Evolutionary conservation across 768 basidiomycete genomes (phyloP), one percentile per base, ranked within the genome.

Genomic region (Epithele typhae): DNA sequence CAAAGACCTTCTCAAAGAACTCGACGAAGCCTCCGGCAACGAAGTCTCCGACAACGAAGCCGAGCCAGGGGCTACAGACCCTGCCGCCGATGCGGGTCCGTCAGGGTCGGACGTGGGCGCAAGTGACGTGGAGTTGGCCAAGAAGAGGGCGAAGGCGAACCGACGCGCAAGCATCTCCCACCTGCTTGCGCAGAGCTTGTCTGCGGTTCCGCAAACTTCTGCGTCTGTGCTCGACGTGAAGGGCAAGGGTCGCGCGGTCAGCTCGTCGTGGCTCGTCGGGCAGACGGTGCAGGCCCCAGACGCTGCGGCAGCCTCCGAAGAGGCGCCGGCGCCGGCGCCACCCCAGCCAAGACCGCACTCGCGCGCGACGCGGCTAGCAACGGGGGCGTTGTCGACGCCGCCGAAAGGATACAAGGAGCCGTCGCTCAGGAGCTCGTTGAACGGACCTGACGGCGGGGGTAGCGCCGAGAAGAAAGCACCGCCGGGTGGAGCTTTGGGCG

Each of bases 141-240:
- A 33, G n/a, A n/a, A 40, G 56, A 40, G 25, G 45, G 19, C 8
- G 56, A 24, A 74, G 52, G 71, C 73, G 3, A 77, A 77, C 23
- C 66, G 77, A 36, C 66, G 81, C 33, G 78, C 79, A 4, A 82
- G 81, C 22, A 60, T 77, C 59, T 79, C 80, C 19, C 76, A 81
- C 45, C 72, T 77, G 4, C 73, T 86, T 25, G 77, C 83, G 3
- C 76, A 80, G 57, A 87, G 84, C 5, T 58, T 86, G 25, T 75
- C 69, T n/a, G 65, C 68, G 3, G 56, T 79, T 24, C 77, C 78
- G 34, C 55, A 70, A 61, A 2, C 53, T 54, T 34, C 40, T 17
- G 32, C 27, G 38, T 7, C 47, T 43, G 40, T 30, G 45, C 8
- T 42, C 40, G 37, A 39, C 45, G 50, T 23, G 30, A 58, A 48